phyloP scores from a whole-genome alignment of 2,329 filamentous ascomycete genomes.

The Penicillium hordei region DNA sequence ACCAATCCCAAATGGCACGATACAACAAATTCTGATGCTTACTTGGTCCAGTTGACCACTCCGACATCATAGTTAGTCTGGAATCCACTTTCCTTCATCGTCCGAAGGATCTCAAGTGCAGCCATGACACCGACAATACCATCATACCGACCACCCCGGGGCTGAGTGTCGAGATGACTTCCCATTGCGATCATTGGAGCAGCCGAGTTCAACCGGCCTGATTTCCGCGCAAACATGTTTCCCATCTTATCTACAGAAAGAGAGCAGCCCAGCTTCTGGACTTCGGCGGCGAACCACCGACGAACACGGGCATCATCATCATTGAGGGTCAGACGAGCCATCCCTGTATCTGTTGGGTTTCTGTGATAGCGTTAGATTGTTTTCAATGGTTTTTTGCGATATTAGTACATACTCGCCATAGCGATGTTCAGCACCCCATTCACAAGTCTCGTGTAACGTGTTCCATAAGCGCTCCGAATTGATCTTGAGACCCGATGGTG shows the following conservation, averaged over 20 bases:
- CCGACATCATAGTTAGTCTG: conserved; percentile 67
- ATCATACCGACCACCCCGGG: conserved; percentile 58
- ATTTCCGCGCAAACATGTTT: conserved; percentile 33
- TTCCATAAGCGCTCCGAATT: conserved; percentile 31
- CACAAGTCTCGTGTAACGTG: conserved; percentile 33
- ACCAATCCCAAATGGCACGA: neutral
- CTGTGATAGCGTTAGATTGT: conserved; percentile 9
- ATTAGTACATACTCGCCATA: conserved; percentile 29
- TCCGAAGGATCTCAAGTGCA: conserved; percentile 66
- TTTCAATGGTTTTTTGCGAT: neutral
- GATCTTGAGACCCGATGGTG: conserved; percentile 27
- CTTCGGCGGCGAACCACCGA: conserved; percentile 67
- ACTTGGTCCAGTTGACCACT: conserved; percentile 58
- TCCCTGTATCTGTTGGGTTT: conserved; percentile 50
- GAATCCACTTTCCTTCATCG: conserved; percentile 64
- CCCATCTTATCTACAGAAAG: conserved; percentile 64
- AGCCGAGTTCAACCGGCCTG: conserved; percentile 18
- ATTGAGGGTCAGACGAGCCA: conserved; percentile 68
- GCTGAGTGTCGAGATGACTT: conserved; percentile 35
- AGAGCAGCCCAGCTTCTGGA: conserved; percentile 60
- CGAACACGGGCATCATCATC: conserved; percentile 66
- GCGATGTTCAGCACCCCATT: conserved; percentile 33
- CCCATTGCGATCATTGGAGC: conserved; percentile 50
- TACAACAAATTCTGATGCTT: conserved; percentile 51
- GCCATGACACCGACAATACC: conserved; percentile 70